These are phyloP conservation scores for Pulveroboletus sp. DNA, from an alignment of 768 basidiomycete species.

Conservation along the genomic window DNA sequence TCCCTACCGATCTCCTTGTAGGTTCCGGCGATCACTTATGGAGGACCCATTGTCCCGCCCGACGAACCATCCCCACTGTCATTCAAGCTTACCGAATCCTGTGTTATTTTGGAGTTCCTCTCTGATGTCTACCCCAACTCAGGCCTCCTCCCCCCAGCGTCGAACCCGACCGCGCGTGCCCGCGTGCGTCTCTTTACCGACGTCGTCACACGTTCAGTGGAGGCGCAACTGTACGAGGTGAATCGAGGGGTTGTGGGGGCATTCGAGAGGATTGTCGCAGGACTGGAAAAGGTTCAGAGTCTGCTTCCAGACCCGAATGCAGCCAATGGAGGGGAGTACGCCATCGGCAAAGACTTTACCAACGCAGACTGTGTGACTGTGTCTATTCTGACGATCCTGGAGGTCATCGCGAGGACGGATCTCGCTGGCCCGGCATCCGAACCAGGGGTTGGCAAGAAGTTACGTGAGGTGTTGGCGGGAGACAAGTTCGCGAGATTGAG, in stretches of 20 bases:
- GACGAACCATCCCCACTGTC: constrained; percentile 57
- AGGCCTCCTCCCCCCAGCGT: constrained; percentile 41
- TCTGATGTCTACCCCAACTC: constrained; percentile 54
- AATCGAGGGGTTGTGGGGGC: constrained; percentile 15
- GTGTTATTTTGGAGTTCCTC: constrained; percentile 62
- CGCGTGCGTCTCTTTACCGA: constrained; percentile 63
- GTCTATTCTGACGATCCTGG: constrained; percentile 52
- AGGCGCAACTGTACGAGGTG: constrained; percentile 34
- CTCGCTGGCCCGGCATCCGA: constrained; percentile 49
- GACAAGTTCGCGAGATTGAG: constrained; percentile 47
- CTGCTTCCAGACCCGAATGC: constrained; percentile 34
- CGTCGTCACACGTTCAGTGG: constrained; percentile 41
- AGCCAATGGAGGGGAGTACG: constrained; percentile 37
- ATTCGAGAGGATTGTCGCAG: neutral
- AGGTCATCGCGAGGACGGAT: constrained; percentile 43
- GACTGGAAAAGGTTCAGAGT: constrained; percentile 3
- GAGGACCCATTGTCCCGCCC: constrained; percentile 51
- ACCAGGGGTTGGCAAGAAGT: constrained; percentile 44
- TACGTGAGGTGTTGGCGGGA: constrained; percentile 38
- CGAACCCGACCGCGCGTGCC: constrained; percentile 53
- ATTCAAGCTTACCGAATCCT: constrained; percentile 60
- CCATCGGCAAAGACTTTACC: constrained; percentile 43
- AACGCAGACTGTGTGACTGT: constrained; percentile 58
- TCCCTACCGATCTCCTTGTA: constrained; percentile 14
- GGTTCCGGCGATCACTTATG: constrained; percentile 60